Conservation (phyloP, 2,329 filamentous ascomycete genomes). For the Elsinoe necatrix region DNA sequence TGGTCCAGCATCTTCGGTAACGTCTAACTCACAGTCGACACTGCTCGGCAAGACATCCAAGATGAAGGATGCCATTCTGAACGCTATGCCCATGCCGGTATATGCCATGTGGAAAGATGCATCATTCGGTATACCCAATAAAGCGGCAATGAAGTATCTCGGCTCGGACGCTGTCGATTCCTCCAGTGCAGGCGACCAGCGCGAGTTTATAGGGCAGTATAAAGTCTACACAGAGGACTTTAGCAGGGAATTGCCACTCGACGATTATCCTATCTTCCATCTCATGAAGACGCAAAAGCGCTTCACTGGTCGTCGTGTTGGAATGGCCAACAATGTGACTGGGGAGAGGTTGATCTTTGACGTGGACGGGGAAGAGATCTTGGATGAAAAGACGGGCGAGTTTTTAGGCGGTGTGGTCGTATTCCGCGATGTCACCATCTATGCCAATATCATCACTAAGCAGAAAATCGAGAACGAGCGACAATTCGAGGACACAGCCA, state of each 20-base stretch:
- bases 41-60: conserved; percentile 63
- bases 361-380: conserved; percentile 57
- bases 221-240: conserved; percentile 60
- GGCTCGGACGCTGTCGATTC: conserved; percentile 31
- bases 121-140: conserved; percentile 64
- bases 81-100: conserved; percentile 66
- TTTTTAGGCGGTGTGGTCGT: conserved; percentile 66
- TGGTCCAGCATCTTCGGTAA: conserved; percentile 24
- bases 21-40: conserved; percentile 36
- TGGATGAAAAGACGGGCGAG: conserved; percentile 58
- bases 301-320: conserved; percentile 53
- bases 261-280: conserved; percentile 59
- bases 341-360: conserved; percentile 54
- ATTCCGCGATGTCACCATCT: conserved; percentile 63
- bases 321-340: conserved; percentile 50
- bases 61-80: conserved; percentile 69
- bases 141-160: conserved; percentile 44
- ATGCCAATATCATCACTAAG: conserved; percentile 59
- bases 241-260: conserved; percentile 44
- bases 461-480: conserved; percentile 64
- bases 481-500: conserved; percentile 67
- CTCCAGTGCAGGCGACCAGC: conserved; percentile 31
- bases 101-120: conserved; percentile 76
- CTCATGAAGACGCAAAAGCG: conserved; percentile 54
- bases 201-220: conserved; percentile 52